These are phyloP conservation scores for Pleurotus djamor DNA, from an alignment of 768 basidiomycete genomes.

Conservation along the genomic window DNA sequence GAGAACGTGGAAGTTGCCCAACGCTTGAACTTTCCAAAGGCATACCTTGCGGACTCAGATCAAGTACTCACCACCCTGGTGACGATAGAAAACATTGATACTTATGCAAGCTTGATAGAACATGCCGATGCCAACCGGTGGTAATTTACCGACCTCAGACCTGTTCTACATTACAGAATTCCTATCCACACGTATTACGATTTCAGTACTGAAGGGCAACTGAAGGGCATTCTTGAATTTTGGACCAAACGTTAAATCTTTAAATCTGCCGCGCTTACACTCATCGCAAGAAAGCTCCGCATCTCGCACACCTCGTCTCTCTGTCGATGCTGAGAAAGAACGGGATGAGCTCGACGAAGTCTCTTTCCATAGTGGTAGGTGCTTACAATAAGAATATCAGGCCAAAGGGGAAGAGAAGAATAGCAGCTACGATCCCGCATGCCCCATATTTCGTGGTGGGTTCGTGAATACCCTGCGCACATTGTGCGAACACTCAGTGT, in stretches of 20 bases:
- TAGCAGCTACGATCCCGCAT: conserved; percentile 24
- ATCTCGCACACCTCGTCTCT: neutral
- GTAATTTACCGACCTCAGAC: conserved; percentile 10
- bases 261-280: too few relatives aligned
- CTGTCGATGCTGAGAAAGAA: neutral
- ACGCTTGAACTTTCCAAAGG: conserved; percentile 46
- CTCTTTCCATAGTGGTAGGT: neutral
- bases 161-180: neutral
- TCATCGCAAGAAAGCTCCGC: neutral
- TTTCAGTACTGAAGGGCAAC: too few relatives aligned
- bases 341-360: neutral
- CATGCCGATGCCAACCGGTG: conserved; percentile 39
- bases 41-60: conserved; percentile 38
- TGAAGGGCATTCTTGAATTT: too few relatives aligned
- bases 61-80: conserved; percentile 55
- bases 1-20: conserved; percentile 42
- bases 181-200: too few relatives aligned
- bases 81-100: conserved; percentile 55
- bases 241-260: too few relatives aligned
- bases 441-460: conserved; percentile 20
- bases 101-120: conserved; percentile 51
- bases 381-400: conserved; percentile 26
- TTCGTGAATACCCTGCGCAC: conserved; percentile 22
- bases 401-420: conserved; percentile 24
- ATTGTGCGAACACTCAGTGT: conserved; percentile 17